phyloP scores from a whole-genome alignment of 2,329 filamentous ascomycete species.

The Dissoconium aciculare region DNA sequence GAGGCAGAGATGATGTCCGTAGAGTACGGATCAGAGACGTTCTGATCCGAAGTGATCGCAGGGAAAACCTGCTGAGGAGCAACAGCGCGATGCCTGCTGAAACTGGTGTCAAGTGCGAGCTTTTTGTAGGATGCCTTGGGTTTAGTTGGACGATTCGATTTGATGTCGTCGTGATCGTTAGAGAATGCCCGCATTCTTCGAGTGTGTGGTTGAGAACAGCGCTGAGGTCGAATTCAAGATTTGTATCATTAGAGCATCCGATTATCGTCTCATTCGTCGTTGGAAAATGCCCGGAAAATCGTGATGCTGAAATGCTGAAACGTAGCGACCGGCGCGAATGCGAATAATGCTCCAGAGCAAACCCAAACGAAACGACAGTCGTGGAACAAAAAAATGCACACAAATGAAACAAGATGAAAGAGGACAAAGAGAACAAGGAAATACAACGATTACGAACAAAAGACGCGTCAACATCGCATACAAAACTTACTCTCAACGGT shows the following conservation, averaged over 20 bases:
- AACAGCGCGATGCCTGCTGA: conserved; percentile 35
- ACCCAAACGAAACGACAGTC: not conserved
- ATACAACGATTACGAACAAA: too few species aligned
- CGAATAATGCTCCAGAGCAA: not conserved
- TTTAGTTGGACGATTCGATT: conserved; percentile 5
- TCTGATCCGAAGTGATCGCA: too few species aligned
- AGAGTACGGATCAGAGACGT: conserved; percentile 15
- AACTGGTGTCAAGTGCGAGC: conserved; percentile 48
- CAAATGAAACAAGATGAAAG: not conserved
- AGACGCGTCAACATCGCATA: too few species aligned
- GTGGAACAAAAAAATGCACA: not conserved
- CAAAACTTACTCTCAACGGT: too few species aligned
- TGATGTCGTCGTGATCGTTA: conserved; percentile 2
- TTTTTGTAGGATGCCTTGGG: conserved; percentile 8
- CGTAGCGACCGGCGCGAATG: not conserved
- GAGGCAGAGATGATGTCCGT: conserved; percentile 15
- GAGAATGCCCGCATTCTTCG: conserved; percentile 3
- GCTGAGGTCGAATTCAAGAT: not conserved
- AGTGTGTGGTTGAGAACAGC: not conserved
- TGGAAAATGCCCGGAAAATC: not conserved
- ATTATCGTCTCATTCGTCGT: not conserved
- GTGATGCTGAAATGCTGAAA: not conserved
- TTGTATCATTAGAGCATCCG: not conserved
- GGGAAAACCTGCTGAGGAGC: conserved; percentile 34
- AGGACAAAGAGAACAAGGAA: conserved; percentile 1